Percentiles rank a stretch among this genome's conserved stretches.
Conservation (phyloP, 768 basidiomycete genomes). For the Amyloporia xantha region DNA sequence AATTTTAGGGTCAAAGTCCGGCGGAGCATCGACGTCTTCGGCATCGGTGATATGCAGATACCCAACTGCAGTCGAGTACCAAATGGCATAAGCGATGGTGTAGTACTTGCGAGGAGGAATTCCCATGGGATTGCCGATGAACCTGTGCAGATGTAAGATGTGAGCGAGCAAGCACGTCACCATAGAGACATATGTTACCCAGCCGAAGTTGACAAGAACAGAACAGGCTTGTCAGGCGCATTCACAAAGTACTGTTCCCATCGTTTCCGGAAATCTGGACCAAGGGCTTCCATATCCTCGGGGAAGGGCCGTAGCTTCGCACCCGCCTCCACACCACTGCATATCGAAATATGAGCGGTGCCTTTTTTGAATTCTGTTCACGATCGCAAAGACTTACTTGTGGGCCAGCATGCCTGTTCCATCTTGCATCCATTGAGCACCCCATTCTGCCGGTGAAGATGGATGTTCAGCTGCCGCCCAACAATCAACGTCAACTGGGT, state of each 20-base stretch:
- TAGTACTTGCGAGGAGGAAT: conserved; percentile 23
- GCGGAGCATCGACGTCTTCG: conserved; percentile 32
- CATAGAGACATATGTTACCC: too few species aligned
- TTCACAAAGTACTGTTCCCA: conserved; percentile 47
- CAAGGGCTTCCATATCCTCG: conserved; percentile 43
- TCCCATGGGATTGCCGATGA: conserved; percentile 13
- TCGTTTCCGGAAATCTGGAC: conserved; percentile 37
- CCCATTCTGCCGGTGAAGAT: conserved; percentile 28
- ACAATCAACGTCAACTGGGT: neutral
- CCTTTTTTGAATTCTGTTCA: neutral
- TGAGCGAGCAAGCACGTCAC: too few species aligned
- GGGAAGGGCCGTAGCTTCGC: conserved; percentile 48
- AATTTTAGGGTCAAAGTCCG: conserved; percentile 40
- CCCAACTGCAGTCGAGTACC: conserved; percentile 43
- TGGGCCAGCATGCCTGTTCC: conserved; percentile 46
- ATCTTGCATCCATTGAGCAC: conserved; percentile 26
- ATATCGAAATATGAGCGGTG: neutral
- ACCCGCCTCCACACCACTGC: conserved; percentile 47
- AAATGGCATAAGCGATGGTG: conserved; percentile 23
- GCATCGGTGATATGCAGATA: conserved; percentile 41
- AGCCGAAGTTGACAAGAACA: conserved; percentile 34
- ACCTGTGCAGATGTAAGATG: conserved; percentile 16
- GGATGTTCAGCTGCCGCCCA: too few species aligned
- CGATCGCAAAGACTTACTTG: conserved; percentile 32
- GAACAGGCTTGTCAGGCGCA: conserved; percentile 50